Percentiles rank a stretch among this genome's conserved stretches.
Evolutionary conservation across 371 early-diverging fungal genomes (phyloP).

Genomic region (Actinomortierella wolfii): DNA sequence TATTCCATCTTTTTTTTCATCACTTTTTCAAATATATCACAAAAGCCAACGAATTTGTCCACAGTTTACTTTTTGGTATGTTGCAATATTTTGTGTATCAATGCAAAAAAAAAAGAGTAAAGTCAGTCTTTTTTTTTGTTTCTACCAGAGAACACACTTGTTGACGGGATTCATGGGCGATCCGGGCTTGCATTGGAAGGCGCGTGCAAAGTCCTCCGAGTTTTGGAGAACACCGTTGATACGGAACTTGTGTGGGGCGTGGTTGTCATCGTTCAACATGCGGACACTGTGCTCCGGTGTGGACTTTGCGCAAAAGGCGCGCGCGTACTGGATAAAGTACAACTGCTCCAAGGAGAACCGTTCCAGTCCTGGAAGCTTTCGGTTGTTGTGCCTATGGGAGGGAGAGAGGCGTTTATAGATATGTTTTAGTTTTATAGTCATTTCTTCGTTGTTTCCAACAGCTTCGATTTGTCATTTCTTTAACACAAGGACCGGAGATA

Average conservation of each 20-base stretch:
- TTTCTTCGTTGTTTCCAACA: too few relatives aligned
- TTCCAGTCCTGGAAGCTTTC: conserved; percentile 19
- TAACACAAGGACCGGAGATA: too few relatives aligned
- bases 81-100: too few relatives aligned
- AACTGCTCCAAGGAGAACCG: conserved; percentile 23
- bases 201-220: conserved; percentile 64
- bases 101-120: too few relatives aligned
- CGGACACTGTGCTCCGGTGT: conserved; percentile 10
- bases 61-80: too few relatives aligned
- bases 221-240: conserved; percentile 67
- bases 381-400: conserved; percentile 20
- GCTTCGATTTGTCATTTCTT: too few relatives aligned
- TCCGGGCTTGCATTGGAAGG: conserved; percentile 64
- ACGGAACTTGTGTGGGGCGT: conserved; percentile 23
- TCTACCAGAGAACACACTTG: too few relatives aligned
- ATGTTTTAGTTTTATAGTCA: too few relatives aligned
- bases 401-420: background rate
- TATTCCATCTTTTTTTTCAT: too few relatives aligned
- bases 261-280: conserved; percentile 12
- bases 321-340: conserved; percentile 38
- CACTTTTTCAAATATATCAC: too few relatives aligned
- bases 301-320: conserved; percentile 14
- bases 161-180: conserved; percentile 59
- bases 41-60: too few relatives aligned
- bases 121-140: too few relatives aligned